phyloP scores from a whole-genome alignment of 129 eudicot genomes.

The Logfia minima region DNA sequence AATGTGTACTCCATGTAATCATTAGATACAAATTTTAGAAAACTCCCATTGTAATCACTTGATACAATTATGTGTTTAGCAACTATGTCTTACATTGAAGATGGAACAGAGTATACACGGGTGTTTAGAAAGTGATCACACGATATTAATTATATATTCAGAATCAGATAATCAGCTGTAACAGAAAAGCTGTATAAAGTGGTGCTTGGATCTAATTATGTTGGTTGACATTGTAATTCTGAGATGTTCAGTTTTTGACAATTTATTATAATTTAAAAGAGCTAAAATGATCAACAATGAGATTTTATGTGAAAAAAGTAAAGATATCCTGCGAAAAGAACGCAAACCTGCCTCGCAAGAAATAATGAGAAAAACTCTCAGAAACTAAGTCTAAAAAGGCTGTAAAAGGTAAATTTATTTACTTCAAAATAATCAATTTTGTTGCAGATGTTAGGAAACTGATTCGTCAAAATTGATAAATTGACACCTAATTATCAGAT shows the following conservation, averaged over 20 bases:
- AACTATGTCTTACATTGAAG: neutral
- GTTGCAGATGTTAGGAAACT: neutral
- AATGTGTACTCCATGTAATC: neutral
- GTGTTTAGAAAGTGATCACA: neutral
- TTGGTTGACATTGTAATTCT: neutral
- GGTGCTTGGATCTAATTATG: neutral
- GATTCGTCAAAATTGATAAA: neutral
- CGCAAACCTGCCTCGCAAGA: neutral
- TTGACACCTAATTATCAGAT: neutral
- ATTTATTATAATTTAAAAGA: neutral
- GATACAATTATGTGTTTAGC: neutral
- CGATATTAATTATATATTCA: too few species aligned
- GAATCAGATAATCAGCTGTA: neutral
- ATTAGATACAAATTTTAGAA: neutral
- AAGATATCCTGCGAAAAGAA: neutral
- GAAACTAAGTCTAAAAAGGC: neutral
- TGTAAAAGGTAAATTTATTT: neutral
- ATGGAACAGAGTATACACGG: neutral
- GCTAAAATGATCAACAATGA: neutral
- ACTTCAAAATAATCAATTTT: neutral
- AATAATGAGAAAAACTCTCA: neutral
- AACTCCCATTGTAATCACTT: neutral
- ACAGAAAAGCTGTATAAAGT: neutral
- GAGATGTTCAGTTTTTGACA: neutral
- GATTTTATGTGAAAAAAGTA: neutral